A percentile compares a stretch with the other conserved stretches of the same genome.
These are phyloP conservation scores for Carallia brachiata DNA, from an alignment of 345 rosid genomes.

Conservation along the genomic window DNA sequence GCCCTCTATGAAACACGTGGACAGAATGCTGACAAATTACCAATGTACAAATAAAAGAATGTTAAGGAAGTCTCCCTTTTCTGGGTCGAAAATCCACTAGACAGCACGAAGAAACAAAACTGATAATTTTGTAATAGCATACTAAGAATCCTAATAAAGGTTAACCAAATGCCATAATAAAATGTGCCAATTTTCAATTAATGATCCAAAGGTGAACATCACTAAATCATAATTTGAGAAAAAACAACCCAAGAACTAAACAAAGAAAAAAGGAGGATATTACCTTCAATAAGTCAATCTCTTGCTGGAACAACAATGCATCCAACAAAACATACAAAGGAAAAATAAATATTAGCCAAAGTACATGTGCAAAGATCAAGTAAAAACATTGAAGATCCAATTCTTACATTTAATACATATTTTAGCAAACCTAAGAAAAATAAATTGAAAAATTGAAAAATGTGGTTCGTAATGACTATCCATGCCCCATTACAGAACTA, in stretches of 20 bases:
- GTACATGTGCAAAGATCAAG: conserved; percentile 11
- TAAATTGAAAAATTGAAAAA: no score
- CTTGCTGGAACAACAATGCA: conserved; percentile 67
- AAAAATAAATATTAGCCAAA: conserved; percentile 41
- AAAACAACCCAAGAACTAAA: neutral
- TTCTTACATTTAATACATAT: neutral
- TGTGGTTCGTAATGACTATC: no score
- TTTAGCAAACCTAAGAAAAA: no score
- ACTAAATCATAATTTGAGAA: neutral
- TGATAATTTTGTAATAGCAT: neutral
- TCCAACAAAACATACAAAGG: conserved; percentile 33
- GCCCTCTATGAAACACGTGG: neutral
- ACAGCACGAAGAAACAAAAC: no score
- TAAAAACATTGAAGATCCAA: neutral
- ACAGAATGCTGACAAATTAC: neutral
- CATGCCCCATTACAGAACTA: no score
- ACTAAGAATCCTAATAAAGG: neutral
- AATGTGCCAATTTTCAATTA: neutral
- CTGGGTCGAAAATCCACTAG: no score
- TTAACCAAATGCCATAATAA: neutral
- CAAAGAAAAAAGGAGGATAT: neutral
- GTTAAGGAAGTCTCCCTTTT: no score
- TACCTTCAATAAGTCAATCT: conserved; percentile 97
- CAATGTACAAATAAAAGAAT: no score
- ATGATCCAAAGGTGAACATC: neutral